Evolutionary conservation across 2,329 filamentous ascomycete genomes (phyloP).

Genomic region (Xylariaceae sp.): DNA sequence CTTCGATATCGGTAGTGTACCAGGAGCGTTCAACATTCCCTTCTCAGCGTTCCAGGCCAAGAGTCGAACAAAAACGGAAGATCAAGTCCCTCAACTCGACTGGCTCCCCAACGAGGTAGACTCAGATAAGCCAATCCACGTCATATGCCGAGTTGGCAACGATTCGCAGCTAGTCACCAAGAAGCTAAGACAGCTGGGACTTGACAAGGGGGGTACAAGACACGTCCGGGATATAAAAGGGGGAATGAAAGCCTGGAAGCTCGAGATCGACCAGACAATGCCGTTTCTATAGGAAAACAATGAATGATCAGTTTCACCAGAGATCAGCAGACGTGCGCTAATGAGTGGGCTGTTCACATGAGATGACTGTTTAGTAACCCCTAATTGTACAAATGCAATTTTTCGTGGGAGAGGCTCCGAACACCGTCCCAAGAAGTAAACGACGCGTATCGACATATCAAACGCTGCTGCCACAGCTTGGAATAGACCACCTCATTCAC

Average conservation of each 20-base stretch:
- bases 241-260: conserved; percentile 69
- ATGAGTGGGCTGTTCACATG: conserved; percentile 22
- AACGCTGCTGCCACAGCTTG: conserved; percentile 9
- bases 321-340: not conserved
- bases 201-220: conserved; percentile 48
- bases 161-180: conserved; percentile 70
- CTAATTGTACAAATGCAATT: conserved; percentile 24
- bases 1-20: conserved; percentile 73
- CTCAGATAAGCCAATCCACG: conserved; percentile 55
- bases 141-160: conserved; percentile 72
- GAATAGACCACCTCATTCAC: conserved; percentile 1
- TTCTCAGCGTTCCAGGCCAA: conserved; percentile 51
- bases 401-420: conserved; percentile 27
- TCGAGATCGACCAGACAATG: conserved; percentile 57
- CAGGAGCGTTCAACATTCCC: conserved; percentile 71
- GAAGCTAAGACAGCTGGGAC: conserved; percentile 59
- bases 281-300: conserved; percentile 44
- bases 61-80: conserved; percentile 15
- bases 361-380: conserved; percentile 24
- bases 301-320: conserved; percentile 1
- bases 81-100: conserved; percentile 20
- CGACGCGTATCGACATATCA: conserved; percentile 11
- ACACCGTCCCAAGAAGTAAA: conserved; percentile 23
- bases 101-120: conserved; percentile 40
- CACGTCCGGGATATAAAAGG: conserved; percentile 69